Conservation (phyloP, 2,329 filamentous ascomycete species). For the Monilinia fructigena region DNA sequence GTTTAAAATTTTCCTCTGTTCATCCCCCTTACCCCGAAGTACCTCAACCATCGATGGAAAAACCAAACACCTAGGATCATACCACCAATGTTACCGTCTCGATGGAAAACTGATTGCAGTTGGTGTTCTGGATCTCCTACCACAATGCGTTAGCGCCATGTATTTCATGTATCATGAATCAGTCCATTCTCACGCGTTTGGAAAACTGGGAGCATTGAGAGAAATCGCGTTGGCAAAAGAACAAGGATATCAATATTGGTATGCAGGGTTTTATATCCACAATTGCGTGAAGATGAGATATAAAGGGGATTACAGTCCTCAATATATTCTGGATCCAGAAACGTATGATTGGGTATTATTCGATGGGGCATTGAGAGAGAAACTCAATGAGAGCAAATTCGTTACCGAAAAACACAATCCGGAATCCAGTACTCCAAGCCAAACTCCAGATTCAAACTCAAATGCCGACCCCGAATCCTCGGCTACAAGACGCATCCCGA, state of each 20-base stretch:
- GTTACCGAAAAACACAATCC: conserved; percentile 30
- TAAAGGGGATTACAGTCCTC: conserved; percentile 76
- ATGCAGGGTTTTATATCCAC: conserved; percentile 80
- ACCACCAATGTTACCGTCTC: conserved; percentile 78
- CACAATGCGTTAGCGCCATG: conserved; percentile 74
- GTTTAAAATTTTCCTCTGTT: conserved; percentile 73
- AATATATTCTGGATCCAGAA: conserved; percentile 70
- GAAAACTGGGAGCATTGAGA: conserved; percentile 71
- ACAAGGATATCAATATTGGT: conserved; percentile 74
- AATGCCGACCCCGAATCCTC: conserved; percentile 23
- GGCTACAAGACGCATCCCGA: conserved; percentile 39
- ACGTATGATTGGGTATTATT: conserved; percentile 61
- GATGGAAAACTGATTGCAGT: conserved; percentile 75
- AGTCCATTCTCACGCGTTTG: conserved; percentile 66
- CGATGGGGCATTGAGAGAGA: conserved; percentile 52
- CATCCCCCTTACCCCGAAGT: conserved; percentile 57
- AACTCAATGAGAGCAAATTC: conserved; percentile 38
- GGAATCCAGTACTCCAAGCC: conserved; percentile 14
- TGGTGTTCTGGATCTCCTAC: conserved; percentile 73
- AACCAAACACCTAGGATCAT: conserved; percentile 64
- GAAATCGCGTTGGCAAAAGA: conserved; percentile 72
- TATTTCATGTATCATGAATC: conserved; percentile 82
- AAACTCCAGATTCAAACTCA: conserved; percentile 12
- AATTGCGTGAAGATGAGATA: conserved; percentile 80
- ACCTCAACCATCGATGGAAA: conserved; percentile 52